Evolutionary conservation across 768 basidiomycete species (phyloP).

Genomic region (Lactifluus pinguis): DNA sequence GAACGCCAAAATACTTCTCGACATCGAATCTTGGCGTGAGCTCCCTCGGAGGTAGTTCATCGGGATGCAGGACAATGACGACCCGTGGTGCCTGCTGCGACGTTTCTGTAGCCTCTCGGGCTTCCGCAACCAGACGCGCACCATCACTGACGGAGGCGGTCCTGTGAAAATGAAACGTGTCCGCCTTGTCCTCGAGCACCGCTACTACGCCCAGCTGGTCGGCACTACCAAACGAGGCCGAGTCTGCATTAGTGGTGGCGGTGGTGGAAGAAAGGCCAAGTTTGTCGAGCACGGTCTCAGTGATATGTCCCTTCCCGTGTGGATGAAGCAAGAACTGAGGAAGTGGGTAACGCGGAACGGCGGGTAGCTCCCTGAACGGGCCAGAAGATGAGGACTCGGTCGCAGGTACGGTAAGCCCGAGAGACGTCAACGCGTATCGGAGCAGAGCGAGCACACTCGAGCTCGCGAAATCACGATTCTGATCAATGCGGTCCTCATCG

Average conservation of each 20-base stretch:
- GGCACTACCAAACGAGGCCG: constrained; percentile 7
- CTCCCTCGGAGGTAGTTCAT: constrained; percentile 37
- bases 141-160: constrained; percentile 23
- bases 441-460: not conserved
- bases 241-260: not conserved
- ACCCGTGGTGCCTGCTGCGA: constrained; percentile 24
- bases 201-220: constrained; percentile 31
- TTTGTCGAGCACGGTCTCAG: constrained; percentile 33
- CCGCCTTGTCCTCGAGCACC: constrained; percentile 54
- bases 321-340: constrained; percentile 53
- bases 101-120: constrained; percentile 27
- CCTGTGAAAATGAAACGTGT: constrained; percentile 57
- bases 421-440: constrained; percentile 6
- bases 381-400: not conserved
- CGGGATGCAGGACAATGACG: constrained; percentile 42
- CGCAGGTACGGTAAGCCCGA: constrained; percentile 29
- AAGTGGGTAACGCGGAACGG: constrained; percentile 26
- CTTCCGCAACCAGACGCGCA: constrained; percentile 25
- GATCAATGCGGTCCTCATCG: not conserved
- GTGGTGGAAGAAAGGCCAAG: constrained; percentile 24
- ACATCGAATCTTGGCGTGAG: constrained; percentile 73
- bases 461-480: not conserved
- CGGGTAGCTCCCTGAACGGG: constrained; percentile 28
- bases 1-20: constrained; percentile 44
- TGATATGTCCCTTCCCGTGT: constrained; percentile 33